These are phyloP conservation scores for Populus hybrid DNA, from an alignment of 441 rosid species.

Conservation along the genomic window DNA sequence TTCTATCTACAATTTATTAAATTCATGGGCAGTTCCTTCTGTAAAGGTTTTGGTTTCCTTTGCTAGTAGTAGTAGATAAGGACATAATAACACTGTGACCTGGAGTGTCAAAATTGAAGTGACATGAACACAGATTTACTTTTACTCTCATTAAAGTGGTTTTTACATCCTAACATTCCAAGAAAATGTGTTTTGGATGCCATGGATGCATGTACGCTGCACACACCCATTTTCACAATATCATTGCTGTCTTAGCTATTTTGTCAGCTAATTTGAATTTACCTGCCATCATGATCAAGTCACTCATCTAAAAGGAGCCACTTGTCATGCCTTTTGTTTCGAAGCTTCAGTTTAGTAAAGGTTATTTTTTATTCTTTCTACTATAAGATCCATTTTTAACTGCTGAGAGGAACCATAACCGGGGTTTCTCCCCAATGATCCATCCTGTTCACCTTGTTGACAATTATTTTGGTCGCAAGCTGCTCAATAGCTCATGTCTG, in stretches of 20 bases:
- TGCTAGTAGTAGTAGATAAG: slow-evolving; percentile 5
- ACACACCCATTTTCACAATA: neutral
- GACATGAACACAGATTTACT: neutral
- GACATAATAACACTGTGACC: neutral
- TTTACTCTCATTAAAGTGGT: neutral
- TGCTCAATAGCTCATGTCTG: neutral
- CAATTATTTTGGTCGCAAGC: neutral
- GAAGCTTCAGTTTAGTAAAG: neutral
- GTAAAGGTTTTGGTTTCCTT: neutral
- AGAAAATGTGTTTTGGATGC: neutral
- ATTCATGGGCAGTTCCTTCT: neutral
- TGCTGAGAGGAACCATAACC: neutral
- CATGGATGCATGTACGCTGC: neutral
- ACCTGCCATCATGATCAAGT: neutral
- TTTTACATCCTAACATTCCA: neutral
- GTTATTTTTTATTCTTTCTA: neutral
- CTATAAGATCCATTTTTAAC: slow-evolving; percentile 2
- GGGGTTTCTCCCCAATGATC: neutral
- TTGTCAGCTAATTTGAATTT: neutral
- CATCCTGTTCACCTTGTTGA: neutral
- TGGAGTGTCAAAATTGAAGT: neutral
- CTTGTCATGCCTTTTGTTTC: neutral
- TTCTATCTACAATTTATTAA: neutral
- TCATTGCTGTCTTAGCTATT: neutral
- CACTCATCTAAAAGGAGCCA: neutral